Evolutionary conservation across 2,329 filamentous ascomycete species (phyloP).

Genomic region (Nemania sp.): DNA sequence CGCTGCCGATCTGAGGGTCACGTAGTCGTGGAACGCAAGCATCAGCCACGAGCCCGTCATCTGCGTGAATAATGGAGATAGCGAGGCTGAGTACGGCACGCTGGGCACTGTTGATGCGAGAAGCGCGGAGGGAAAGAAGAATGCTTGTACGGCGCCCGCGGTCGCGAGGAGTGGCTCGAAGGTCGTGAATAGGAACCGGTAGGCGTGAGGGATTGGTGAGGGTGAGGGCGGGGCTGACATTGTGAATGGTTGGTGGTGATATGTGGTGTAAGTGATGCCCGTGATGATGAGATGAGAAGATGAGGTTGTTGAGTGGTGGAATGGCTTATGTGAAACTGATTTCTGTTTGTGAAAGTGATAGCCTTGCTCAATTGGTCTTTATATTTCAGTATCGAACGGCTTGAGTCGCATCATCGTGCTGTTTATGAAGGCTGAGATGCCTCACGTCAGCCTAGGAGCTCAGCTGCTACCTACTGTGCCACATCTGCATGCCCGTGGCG

Average conservation of each 20-base stretch:
- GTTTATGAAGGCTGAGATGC: too few species aligned
- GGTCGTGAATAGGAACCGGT: constrained; percentile 28
- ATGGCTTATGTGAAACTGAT: too few species aligned
- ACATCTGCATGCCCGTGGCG: too few species aligned
- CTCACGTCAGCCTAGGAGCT: too few species aligned
- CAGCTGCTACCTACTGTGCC: too few species aligned
- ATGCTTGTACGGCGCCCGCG: constrained; percentile 23
- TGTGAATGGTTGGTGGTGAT: background rate
- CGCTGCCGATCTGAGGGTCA: constrained; percentile 20
- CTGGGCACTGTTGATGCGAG: constrained; percentile 18
- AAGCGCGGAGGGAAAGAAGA: constrained; percentile 21
- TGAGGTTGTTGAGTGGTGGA: too few species aligned
- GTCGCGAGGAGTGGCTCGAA: constrained; percentile 29
- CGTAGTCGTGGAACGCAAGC: constrained; percentile 29
- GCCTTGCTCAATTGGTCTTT: too few species aligned
- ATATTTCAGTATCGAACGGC: too few species aligned
- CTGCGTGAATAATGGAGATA: constrained; percentile 28
- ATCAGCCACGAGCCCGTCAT: constrained; percentile 30
- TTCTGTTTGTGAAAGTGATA: too few species aligned
- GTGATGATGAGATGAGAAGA: too few species aligned
- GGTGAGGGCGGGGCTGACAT: constrained; percentile 6
- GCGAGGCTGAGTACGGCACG: constrained; percentile 23
- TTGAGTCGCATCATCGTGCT: too few species aligned
- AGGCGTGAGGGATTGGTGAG: constrained; percentile 23
- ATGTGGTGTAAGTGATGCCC: background rate